A percentile compares a stretch with the other conserved stretches of the same genome.
Conservation (phyloP, 129 eudicot species). For the Saussurea involucrata region DNA sequence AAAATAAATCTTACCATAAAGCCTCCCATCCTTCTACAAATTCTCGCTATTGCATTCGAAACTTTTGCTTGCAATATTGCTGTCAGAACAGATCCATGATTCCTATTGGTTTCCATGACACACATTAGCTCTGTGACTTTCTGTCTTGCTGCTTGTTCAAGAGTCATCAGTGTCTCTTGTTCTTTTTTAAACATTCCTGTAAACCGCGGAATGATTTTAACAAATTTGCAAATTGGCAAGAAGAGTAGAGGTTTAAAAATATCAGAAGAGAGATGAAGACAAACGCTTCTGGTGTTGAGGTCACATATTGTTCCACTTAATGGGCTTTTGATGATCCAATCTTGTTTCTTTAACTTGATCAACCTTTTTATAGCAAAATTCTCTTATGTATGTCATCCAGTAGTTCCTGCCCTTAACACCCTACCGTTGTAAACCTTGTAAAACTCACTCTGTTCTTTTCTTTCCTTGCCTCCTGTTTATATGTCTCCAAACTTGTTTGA, state of each 20-base stretch:
- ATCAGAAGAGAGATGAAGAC: background rate
- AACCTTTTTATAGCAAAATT: constrained; percentile 41
- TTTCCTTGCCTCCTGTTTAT: background rate
- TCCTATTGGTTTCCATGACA: constrained; percentile 72
- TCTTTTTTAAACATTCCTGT: constrained; percentile 65
- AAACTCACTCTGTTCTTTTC: background rate
- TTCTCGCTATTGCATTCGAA: constrained; percentile 65
- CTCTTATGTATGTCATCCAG: constrained; percentile 37
- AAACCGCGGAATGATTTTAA: constrained; percentile 2
- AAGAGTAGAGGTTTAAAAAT: background rate
- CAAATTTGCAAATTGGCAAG: background rate
- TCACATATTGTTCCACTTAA: constrained; percentile 59
- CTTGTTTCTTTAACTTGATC: constrained; percentile 49
- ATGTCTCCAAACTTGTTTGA: too few species aligned
- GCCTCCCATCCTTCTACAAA: constrained; percentile 90
- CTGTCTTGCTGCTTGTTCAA: constrained; percentile 83
- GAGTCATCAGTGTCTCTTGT: constrained; percentile 63
- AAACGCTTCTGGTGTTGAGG: background rate
- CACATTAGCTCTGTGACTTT: constrained; percentile 73
- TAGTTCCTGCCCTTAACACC: constrained; percentile 36
- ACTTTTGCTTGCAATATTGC: constrained; percentile 76
- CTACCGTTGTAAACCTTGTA: background rate
- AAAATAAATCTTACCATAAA: constrained; percentile 42
- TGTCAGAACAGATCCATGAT: constrained; percentile 76
- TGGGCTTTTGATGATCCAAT: constrained; percentile 59